Evolutionary conservation across 192 early-diverging fungal genomes (phyloP).

Genomic region (Phycomyces nitens): DNA sequence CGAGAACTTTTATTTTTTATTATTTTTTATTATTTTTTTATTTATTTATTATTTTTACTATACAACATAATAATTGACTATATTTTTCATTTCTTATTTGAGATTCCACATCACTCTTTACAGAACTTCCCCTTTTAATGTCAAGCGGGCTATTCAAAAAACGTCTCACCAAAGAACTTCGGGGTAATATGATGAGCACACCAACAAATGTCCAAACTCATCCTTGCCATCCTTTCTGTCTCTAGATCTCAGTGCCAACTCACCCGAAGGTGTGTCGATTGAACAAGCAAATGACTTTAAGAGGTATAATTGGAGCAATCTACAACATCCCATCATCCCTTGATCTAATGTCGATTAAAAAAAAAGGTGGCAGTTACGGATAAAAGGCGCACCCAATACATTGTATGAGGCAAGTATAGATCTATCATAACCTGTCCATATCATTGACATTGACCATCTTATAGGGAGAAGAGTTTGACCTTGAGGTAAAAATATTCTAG

Average conservation of each 20-base stretch:
- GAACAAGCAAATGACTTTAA: conserved; percentile 54
- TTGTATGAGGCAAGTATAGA: conserved; percentile 55
- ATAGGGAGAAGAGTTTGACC: conserved; percentile 47
- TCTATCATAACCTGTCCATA: neutral
- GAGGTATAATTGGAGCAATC: conserved; percentile 26
- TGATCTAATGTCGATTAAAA: neutral
- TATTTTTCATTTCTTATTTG: neutral
- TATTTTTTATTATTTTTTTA: too few relatives aligned
- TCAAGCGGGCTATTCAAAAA: conserved; percentile 36
- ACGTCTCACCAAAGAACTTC: conserved; percentile 49
- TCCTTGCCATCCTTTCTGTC: neutral
- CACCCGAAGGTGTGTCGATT: conserved; percentile 49
- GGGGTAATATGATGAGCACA: conserved; percentile 24
- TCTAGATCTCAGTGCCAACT: conserved; percentile 50
- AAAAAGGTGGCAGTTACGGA: conserved; percentile 57
- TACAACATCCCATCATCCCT: too few relatives aligned
- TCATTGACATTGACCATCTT: neutral
- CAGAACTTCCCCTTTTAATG: neutral
- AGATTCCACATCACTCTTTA: neutral
- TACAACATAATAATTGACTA: neutral
- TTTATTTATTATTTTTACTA: too few relatives aligned
- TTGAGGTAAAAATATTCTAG: conserved; percentile 34
- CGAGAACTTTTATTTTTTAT: too few relatives aligned
- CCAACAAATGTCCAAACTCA: neutral
- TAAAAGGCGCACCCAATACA: conserved; percentile 63